Evolutionary conservation across 2,329 filamentous ascomycete species (phyloP), one percentile per base, ranked within the genome.

Genomic region (Emergomyces orientalis): DNA sequence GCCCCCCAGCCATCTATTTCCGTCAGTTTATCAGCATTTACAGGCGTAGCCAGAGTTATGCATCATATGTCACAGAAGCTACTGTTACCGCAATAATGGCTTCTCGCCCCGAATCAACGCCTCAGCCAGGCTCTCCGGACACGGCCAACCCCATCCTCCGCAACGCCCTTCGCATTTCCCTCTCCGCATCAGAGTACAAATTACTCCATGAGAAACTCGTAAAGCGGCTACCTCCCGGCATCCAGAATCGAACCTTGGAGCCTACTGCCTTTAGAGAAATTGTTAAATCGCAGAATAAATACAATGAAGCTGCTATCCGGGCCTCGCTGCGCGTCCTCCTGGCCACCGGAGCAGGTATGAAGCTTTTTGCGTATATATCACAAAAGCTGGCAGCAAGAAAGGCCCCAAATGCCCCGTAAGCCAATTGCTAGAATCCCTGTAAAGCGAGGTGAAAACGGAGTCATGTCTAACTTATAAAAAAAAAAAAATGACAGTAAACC

Each of bases 181-280:
- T 87, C 61, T 91, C 92, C 72, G 86, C 90, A 51, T 86, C 88
- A 74, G 92, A 97, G 75, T 97, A 97, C 76, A 87, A 90, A 68
- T 79, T 88, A 0, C 83, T 97, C 22, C 91, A 96, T 75, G 87
- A 88, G 71, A 91, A 92, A 72, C 83, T 96, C 61, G 82, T 94
- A 59, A 91, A 89, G 65, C 86, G 88, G 56, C 88, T 89, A 5
- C 73, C 73, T 41, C 76, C 80, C 78, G 75, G 82, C 70, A 75
- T 88, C 71, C 76, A 84, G 78, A 82, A 80, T 65, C 78, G 77
- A 65, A 75, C 81, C 2, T 79, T 79, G 17, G 74, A 77, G 22
- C 83, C 84, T 5, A 74, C 76, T 39, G 73, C 74, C 49, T 85
- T 81, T 67, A 81, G 83, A 64, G 78, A 76, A 11, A 79, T 84